Evolutionary conservation across 768 basidiomycete genomes (phyloP).

Genomic region (Panus rudis): DNA sequence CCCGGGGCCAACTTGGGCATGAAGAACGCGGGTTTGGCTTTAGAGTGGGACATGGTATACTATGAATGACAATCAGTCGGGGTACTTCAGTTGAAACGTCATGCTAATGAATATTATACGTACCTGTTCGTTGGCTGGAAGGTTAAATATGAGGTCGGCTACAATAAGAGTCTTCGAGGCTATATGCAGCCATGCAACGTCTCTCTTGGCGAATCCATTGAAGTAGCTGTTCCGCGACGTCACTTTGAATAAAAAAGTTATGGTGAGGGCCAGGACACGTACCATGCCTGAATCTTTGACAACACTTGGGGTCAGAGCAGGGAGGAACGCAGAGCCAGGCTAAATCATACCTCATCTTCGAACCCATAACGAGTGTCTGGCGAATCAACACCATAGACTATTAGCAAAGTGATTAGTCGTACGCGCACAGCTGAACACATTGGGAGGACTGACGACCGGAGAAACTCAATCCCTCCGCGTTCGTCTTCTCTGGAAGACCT

Average conservation of each 20-base stretch:
- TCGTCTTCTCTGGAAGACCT: conserved; percentile 39
- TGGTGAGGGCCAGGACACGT: background rate
- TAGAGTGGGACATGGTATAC: conserved; percentile 2
- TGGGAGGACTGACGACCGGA: conserved; percentile 43
- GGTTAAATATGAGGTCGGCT: conserved; percentile 75
- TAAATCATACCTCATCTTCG: conserved; percentile 52
- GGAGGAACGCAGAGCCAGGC: too few species aligned
- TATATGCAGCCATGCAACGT: conserved; percentile 69
- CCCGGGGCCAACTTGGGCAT: conserved; percentile 5
- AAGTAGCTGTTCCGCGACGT: conserved; percentile 41
- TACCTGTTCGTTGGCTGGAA: conserved; percentile 68
- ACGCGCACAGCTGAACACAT: background rate
- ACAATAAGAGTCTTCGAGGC: conserved; percentile 61
- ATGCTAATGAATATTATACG: background rate
- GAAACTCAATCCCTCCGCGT: conserved; percentile 39
- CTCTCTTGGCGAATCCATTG: conserved; percentile 58
- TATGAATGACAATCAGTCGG: conserved; percentile 9
- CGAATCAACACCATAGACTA: conserved; percentile 7
- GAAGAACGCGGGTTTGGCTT: conserved; percentile 4
- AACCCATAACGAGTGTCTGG: conserved; percentile 59
- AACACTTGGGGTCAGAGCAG: background rate
- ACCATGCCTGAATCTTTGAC: background rate
- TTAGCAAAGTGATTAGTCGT: background rate
- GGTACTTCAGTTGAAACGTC: conserved; percentile 26
- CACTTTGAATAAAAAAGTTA: background rate